These are phyloP conservation scores for Globisporangium uncinulatum DNA, from an alignment of 352 stramenopile genomes.

Conservation along the genomic window DNA sequence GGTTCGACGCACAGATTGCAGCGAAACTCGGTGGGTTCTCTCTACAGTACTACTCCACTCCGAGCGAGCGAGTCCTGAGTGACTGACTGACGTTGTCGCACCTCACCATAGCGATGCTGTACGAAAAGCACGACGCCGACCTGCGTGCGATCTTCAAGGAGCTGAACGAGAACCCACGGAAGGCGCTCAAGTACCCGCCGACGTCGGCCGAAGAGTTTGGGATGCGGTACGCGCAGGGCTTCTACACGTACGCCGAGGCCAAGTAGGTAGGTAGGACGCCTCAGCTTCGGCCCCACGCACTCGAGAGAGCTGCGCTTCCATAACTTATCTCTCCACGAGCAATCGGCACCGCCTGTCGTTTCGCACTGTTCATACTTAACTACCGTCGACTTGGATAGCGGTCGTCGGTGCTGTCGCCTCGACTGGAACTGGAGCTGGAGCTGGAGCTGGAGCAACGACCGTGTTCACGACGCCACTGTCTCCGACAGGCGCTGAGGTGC, in stretches of 20 bases:
- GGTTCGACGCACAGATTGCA: slow-evolving; percentile 54
- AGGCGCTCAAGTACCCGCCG: slow-evolving; percentile 71
- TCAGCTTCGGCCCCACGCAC: too few relatives aligned
- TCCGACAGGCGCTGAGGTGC: not conserved
- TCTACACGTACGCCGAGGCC: slow-evolving; percentile 80
- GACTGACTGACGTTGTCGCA: not conserved
- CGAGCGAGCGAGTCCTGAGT: not conserved
- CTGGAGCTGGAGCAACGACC: not conserved
- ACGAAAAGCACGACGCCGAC: slow-evolving; percentile 60
- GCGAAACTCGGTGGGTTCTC: slow-evolving; percentile 33
- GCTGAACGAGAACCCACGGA: slow-evolving; percentile 70
- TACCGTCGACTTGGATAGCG: not conserved
- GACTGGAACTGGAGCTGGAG: not conserved
- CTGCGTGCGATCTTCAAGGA: slow-evolving; percentile 68
- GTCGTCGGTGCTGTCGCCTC: not conserved
- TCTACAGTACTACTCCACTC: not conserved
- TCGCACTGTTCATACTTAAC: not conserved
- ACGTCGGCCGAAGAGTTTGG: slow-evolving; percentile 57
- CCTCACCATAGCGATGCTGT: slow-evolving; percentile 28
- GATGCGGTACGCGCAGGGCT: slow-evolving; percentile 76
- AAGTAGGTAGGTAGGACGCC: slow-evolving; percentile 19
- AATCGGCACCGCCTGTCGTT: not conserved
- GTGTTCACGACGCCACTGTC: not conserved
- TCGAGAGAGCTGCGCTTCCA: not conserved
- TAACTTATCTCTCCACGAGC: not conserved